phyloP scores from a whole-genome alignment of 176 grass and related monocot genomes.

The Eremochloa ophiuroides region DNA sequence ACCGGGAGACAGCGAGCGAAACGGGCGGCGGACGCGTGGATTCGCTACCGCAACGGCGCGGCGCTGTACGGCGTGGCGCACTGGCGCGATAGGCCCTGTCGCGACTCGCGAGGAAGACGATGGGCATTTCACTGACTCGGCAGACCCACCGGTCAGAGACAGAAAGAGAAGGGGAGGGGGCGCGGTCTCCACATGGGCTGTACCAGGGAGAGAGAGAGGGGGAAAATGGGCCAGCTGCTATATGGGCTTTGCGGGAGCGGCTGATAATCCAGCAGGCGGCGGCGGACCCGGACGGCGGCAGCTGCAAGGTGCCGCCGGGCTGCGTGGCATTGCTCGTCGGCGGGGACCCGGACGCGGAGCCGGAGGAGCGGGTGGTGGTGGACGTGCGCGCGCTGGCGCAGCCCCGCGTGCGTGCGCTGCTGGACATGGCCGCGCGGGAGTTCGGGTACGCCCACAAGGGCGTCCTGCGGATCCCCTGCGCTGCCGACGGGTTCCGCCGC shows the following conservation, averaged over 20 bases:
- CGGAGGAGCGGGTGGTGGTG: slow-evolving; percentile 49
- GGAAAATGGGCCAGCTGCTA: too few relatives aligned
- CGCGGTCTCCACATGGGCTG: too few relatives aligned
- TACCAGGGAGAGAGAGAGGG: too few relatives aligned
- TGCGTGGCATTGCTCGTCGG: slow-evolving; percentile 51
- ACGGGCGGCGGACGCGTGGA: slow-evolving; percentile 23
- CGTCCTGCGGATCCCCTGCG: slow-evolving; percentile 48
- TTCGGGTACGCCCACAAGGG: slow-evolving; percentile 49
- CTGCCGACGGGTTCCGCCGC: slow-evolving; percentile 28
- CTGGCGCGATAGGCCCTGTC: neutral
- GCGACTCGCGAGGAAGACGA: too few relatives aligned
- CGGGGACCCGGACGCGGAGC: neutral
- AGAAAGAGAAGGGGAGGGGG: too few relatives aligned
- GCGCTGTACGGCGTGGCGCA: neutral
- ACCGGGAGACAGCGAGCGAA: neutral
- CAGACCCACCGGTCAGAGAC: too few relatives aligned
- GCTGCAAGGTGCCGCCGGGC: slow-evolving; percentile 32
- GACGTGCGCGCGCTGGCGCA: slow-evolving; percentile 23
- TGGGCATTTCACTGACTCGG: too few relatives aligned
- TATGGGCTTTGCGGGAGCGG: slow-evolving; percentile 17
- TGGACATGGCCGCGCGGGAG: slow-evolving; percentile 48
- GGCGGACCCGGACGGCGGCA: neutral
- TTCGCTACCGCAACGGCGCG: neutral
- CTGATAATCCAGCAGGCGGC: too few relatives aligned
- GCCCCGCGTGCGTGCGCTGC: slow-evolving; percentile 37